phyloP scores from a whole-genome alignment of 805 yeast species.

The Brettanomyces sp. region DNA sequence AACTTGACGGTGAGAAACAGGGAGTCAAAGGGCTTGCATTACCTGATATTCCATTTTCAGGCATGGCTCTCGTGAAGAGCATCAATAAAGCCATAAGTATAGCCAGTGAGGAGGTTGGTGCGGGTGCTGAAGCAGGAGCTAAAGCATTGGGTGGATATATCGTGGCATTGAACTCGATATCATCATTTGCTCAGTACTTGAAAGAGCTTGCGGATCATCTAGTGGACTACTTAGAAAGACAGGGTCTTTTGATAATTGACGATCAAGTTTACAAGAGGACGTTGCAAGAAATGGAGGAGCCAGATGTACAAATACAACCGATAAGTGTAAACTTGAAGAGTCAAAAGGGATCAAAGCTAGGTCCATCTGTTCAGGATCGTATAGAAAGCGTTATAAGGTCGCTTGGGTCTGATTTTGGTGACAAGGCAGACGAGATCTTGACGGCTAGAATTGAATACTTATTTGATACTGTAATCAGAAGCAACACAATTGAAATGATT shows the following conservation, averaged over 20 bases:
- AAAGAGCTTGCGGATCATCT: conserved; percentile 40
- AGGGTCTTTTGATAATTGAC: conserved; percentile 23
- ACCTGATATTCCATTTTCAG: conserved; percentile 8
- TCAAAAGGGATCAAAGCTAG: conserved; percentile 1
- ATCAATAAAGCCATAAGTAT: conserved; percentile 26
- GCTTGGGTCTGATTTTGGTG: conserved; percentile 14
- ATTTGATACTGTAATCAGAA: conserved; percentile 28
- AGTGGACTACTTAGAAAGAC: conserved; percentile 15
- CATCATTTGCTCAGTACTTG: conserved; percentile 52
- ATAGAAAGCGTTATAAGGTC: conserved; percentile 13
- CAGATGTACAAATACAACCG: neutral
- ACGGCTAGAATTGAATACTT: conserved; percentile 34
- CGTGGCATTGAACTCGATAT: conserved; percentile 63
- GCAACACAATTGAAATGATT: conserved; percentile 26
- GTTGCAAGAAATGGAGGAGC: conserved; percentile 14
- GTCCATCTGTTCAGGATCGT: conserved; percentile 14
- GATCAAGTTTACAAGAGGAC: conserved; percentile 20
- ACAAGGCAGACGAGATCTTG: conserved; percentile 28
- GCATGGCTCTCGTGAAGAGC: conserved; percentile 31
- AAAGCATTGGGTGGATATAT: conserved; percentile 44
- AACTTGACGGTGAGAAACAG: neutral
- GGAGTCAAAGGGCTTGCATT: conserved; percentile 8
- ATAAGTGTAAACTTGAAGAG: conserved; percentile 10
- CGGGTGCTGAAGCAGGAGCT: conserved; percentile 26
- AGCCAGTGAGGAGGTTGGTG: conserved; percentile 33